Base-by-base conservation (phyloP, 2,329 filamentous ascomycete genomes). In the Alternaria solani region DNA sequence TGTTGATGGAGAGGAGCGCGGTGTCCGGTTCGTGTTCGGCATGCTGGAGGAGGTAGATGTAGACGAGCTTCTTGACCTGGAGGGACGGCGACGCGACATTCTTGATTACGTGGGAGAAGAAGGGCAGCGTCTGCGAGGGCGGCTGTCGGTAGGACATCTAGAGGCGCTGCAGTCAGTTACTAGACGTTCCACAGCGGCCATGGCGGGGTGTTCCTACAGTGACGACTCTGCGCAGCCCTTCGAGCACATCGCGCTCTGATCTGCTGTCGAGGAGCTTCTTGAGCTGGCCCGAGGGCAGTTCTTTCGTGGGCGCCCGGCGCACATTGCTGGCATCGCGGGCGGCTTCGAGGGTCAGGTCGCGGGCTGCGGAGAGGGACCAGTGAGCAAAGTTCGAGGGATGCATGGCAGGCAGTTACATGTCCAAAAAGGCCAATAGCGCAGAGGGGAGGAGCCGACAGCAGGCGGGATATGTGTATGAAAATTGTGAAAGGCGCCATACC, bases 81-180 rank as follows among this genome's bases (percentile, higher is more conserved):
- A 97, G 86, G 72, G 93, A 97, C 14, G 94, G 91, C 38, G 92
- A 97, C 28, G 94, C 94, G 61, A 97, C 93, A 71, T 98, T 99
- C 83, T 99, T 99, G 78, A 99, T 93, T 56, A 99, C 91, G 25
- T 93, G 91, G n/a, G 94, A 96, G 84, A 99, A 99, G 85, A 94
- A 96, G 23, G 92, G 89, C 2, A 96, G 85, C 59, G 93, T 97
- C 51, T 76, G 73, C 48, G 74, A 76, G 30, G 69, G 74, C 68
- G 92, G 90, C 77, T 96, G 92, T 70, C 91, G 89, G 81, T 97
- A 98, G 88, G 97, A 96, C 91, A 98, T 94, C 93, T 97, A 74
- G n/a, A 53, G 41, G 49, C 20, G 55, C 51, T 65, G 34, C 26
- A 34, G 65, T 73, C 59, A 73, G 69, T 61, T 53, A 63, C 56